phyloP scores from a whole-genome alignment of 805 yeast species.

The Wickerhamomyces subpelliculosus region DNA sequence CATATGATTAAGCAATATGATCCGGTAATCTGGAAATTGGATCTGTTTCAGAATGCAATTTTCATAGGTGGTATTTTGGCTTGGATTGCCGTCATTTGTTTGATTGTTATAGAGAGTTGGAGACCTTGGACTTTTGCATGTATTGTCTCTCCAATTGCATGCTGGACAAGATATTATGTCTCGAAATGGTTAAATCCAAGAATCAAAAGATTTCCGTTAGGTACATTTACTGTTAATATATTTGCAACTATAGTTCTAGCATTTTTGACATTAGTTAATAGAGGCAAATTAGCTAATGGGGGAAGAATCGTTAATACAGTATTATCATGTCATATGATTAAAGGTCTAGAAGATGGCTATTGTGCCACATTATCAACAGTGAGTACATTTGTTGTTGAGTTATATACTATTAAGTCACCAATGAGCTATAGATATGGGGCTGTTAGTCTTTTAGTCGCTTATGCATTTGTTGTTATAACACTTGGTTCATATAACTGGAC shows the following conservation, averaged over 20 bases:
- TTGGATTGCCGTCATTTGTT: constrained; percentile 18
- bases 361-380: constrained; percentile 71
- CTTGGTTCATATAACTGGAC: constrained; percentile 77
- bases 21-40: constrained; percentile 41
- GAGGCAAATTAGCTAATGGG: constrained; percentile 32
- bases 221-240: constrained; percentile 45
- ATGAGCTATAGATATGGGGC: constrained; percentile 45
- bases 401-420: constrained; percentile 31
- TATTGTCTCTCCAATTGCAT: constrained; percentile 68
- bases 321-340: constrained; percentile 42
- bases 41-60: constrained; percentile 7
- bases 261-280: constrained; percentile 32
- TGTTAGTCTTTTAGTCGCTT: constrained; percentile 37
- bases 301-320: constrained; percentile 23
- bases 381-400: constrained; percentile 71
- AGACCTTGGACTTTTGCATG: constrained; percentile 66
- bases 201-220: constrained; percentile 42
- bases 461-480: constrained; percentile 46
- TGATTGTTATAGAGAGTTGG: constrained; percentile 30
- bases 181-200: constrained; percentile 42
- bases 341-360: constrained; percentile 56
- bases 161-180: constrained; percentile 48
- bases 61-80: constrained; percentile 10
- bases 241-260: constrained; percentile 40
- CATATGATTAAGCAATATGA: constrained; percentile 40